Evolutionary conservation across 2,329 filamentous ascomycete genomes (phyloP), one percentile per base, ranked within the genome.

Genomic region (Talaromyces sp.): DNA sequence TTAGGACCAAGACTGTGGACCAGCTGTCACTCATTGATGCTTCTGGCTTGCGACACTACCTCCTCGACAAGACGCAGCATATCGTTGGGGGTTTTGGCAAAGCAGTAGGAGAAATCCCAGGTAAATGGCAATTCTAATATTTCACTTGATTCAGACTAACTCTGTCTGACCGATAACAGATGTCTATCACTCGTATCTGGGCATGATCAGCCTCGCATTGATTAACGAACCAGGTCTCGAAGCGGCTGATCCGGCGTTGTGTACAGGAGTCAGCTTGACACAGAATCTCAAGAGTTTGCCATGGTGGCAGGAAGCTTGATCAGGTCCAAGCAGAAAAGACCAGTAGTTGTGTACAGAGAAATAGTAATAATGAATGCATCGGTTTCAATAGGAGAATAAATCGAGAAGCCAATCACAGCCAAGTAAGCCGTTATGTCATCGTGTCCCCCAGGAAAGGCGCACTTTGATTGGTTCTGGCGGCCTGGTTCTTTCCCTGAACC

Each of bases 171-270:
- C 15, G 6, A 31, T 54, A 70, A 2, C 75, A 75, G 87, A 90
- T 73, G 80, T 97, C 25, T 90, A 96, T 64, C 94, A 99, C 70
- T 89, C 89, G 0, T 97, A 92, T 70, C 82, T 97, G 31, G 94
- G 91, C 0, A 81, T 97, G 35, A 89, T 91, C 1, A 87, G 89
- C 0, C 77, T 99, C 39, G 85, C 87, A 0, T 82, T 89, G 15
- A 82, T 91, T 70, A 84, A 84, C 7, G 89, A 96, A 63, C 71
- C 80, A 0, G 83, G 83, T 0, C 70, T 97, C 37, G 88, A 87
- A 62, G 74, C 77, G 19, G 80, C 96, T 51, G 91, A 97, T 70
- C 81, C 88, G 0, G 83, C 83, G 1, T 76, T 97, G 53, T 96
- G 91, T 67, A 83, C 93, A 39, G 91, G 88, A 63, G 75, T 80